Base-by-base conservation (phyloP, 192 early-diverging fungal species). In the Backusella tuberculispora region DNA sequence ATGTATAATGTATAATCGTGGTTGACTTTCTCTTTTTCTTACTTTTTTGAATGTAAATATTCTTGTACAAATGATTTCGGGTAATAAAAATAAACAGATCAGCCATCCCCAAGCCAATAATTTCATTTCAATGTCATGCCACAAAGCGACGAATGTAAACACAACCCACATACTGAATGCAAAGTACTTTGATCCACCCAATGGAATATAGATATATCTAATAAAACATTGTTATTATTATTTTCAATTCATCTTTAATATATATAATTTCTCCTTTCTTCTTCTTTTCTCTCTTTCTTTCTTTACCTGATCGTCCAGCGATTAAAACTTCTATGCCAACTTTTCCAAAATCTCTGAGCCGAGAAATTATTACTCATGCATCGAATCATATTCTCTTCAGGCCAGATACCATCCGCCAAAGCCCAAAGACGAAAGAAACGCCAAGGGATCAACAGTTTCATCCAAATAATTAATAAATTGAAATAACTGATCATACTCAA, bases 361-460 rank as follows among this genome's bases (percentile, higher is more conserved):
- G 95, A 96, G 85, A 97, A 99, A 83, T 98, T 96, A 83, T 97
- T 95, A 81, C 87, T 89, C 89, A 98, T 95, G 75, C 96, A 99
- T 13, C 96, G 90, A 6, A 90, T 88, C 96, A 99, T 98, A 78
- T 99, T 99, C 78, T 99, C 97, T 9, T 89, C 82, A 0, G 91
- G 89, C 37, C 92, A 91, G 40, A 99, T 84, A 6, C 95, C 94
- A 80, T 99, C 97, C 14, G 85, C 77, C 84, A 98, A 78, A 0
- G 95, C 96, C 97, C 97, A 99, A 66, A 97, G 85, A 47, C 97
- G 86, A 79, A 97, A 97, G 82, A 97, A 99, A 48, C 97, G 87
- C 97, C 97, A 99, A 64, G 96, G 96, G 29, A 99, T 92, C 74
- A 97, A 83, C n/a, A 99, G 78, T 88, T 93, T 97, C 37, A 99